These are phyloP conservation scores for Cyclocybe cylindracea DNA, from an alignment of 768 basidiomycete species.

Conservation along the genomic window DNA sequence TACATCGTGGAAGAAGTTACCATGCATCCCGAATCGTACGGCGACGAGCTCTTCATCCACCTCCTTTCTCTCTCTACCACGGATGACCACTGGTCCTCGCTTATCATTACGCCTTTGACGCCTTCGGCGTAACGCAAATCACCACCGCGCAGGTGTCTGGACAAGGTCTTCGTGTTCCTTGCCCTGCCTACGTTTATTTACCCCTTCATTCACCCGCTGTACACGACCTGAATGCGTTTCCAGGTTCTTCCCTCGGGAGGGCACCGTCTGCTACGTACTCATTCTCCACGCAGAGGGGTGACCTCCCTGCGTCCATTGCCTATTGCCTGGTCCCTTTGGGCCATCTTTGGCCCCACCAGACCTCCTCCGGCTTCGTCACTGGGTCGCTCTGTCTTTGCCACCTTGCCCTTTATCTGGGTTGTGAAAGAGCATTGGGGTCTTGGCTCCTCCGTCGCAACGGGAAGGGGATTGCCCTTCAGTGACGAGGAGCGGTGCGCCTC, in stretches of 20 bases:
- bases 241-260: conserved; percentile 93
- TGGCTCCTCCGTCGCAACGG: conserved; percentile 47
- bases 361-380: conserved; percentile 79
- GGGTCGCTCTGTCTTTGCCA: conserved; percentile 85
- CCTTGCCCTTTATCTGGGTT: conserved; percentile 84
- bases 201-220: conserved; percentile 1
- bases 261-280: conserved; percentile 93
- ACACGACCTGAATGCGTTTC: conserved; percentile 3
- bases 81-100: conserved; percentile 88
- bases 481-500: conserved; percentile 92
- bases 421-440: conserved; percentile 70
- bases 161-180: conserved; percentile 97
- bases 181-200: conserved; percentile 54
- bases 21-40: conserved; percentile 60
- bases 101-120: conserved; percentile 82
- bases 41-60: conserved; percentile 89
- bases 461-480: too few species aligned
- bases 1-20: conserved; percentile 90
- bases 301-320: conserved; percentile 88
- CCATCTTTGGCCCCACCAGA: conserved; percentile 85
- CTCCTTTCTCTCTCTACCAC: conserved; percentile 97
- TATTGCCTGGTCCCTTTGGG: conserved; percentile 94
- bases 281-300: conserved; percentile 87
- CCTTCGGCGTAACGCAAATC: conserved; percentile 79
- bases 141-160: conserved; percentile 75